Conservation (phyloP, 768 basidiomycete genomes). For the Suillus americanus region DNA sequence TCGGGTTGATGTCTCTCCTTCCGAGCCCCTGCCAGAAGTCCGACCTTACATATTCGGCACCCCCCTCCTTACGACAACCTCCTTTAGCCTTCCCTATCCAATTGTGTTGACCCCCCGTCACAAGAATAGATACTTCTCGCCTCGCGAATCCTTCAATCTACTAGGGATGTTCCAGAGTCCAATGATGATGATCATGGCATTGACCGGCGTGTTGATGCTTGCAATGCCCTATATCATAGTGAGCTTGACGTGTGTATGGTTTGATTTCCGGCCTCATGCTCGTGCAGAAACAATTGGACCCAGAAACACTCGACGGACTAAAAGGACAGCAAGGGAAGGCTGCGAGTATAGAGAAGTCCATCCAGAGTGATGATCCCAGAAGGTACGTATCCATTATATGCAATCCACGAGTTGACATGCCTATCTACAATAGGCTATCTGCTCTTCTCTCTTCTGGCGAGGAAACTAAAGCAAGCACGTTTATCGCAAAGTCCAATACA, state of each 20-base stretch:
- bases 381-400: conserved; percentile 41
- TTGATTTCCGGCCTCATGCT: conserved; percentile 8
- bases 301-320: conserved; percentile 64
- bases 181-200: conserved; percentile 80
- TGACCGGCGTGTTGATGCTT: conserved; percentile 65
- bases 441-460: conserved; percentile 43
- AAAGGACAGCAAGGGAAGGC: conserved; percentile 60
- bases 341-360: conserved; percentile 51
- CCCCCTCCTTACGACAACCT: conserved; percentile 57
- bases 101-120: conserved; percentile 54
- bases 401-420: conserved; percentile 1
- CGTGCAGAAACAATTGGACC: conserved; percentile 72
- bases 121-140: conserved; percentile 64
- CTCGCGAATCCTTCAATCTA: conserved; percentile 71
- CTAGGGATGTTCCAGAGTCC: conserved; percentile 78
- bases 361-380: conserved; percentile 59
- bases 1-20: conserved; percentile 60
- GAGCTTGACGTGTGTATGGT: conserved; percentile 10
- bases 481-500: conserved; percentile 11
- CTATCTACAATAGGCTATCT: conserved; percentile 37
- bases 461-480: conserved; percentile 28
- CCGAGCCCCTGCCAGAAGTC: conserved; percentile 48
- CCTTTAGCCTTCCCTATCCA: conserved; percentile 60
- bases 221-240: conserved; percentile 79
- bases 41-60: conserved; percentile 69